Conservation (phyloP, 306 rosid species). For the Trifolium subterraneum region DNA sequence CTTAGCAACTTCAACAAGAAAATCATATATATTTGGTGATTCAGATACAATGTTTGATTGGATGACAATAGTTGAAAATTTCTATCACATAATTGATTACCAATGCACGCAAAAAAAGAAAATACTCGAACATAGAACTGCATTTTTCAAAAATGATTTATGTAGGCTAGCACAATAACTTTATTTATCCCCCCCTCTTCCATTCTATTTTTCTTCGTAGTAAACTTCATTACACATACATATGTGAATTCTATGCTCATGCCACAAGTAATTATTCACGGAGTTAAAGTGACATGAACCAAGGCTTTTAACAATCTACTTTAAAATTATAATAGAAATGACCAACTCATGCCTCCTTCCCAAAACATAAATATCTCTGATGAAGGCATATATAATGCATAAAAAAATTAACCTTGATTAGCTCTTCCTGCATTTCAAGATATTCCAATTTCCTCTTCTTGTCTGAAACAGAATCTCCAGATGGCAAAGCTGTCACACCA, state of each 20-base stretch:
- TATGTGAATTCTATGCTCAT: constrained; percentile 13
- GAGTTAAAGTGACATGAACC: constrained; percentile 16
- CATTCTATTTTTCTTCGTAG: not conserved
- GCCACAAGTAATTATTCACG: constrained; percentile 19
- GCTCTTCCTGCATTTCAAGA: constrained; percentile 88
- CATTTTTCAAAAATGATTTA: constrained; percentile 5
- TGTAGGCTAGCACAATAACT: not conserved
- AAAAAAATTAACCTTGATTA: constrained; percentile 65
- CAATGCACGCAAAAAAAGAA: constrained; percentile 4
- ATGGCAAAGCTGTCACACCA: constrained; percentile 73
- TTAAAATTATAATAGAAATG: constrained; percentile 14
- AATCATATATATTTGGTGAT: constrained; percentile 19
- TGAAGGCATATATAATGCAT: constrained; percentile 15
- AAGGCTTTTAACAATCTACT: not conserved
- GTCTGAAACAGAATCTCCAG: constrained; percentile 84
- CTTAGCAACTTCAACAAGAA: constrained; percentile 29
- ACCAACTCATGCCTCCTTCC: constrained; percentile 9
- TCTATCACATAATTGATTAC: constrained; percentile 16
- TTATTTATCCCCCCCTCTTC: not conserved
- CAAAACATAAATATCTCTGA: not conserved
- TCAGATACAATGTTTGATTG: constrained; percentile 17
- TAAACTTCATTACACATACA: constrained; percentile 11
- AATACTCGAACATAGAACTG: constrained; percentile 4
- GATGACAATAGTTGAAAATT: not conserved
- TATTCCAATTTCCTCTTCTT: constrained; percentile 83